Conservation (phyloP, 1,284 basidiomycete genomes). For the Ceratobasidium sp. region DNA sequence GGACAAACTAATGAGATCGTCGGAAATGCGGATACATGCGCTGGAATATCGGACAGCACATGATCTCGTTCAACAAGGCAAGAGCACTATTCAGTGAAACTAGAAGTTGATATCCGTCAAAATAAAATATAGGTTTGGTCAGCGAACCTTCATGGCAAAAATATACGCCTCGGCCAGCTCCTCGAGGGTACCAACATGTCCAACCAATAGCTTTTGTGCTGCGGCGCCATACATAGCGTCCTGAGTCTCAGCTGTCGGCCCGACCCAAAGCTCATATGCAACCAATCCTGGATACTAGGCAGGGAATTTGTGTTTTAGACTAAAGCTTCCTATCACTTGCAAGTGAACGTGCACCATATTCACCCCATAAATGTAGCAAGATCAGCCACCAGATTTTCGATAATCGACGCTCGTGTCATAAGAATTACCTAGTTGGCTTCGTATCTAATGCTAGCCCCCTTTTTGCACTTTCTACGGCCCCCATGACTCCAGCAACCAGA, state of each 20-base stretch:
- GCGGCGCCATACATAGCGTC: too few relatives aligned
- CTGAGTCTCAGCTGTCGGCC: not conserved
- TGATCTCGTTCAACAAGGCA: too few relatives aligned
- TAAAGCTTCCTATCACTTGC: not conserved
- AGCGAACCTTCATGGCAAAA: slow-evolving; percentile 34
- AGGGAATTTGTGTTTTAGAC: not conserved
- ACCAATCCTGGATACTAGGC: not conserved
- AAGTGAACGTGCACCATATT: not conserved
- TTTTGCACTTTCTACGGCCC: not conserved
- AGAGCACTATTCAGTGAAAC: too few relatives aligned
- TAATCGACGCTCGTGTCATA: too few relatives aligned
- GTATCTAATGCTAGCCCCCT: not conserved
- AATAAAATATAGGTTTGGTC: not conserved
- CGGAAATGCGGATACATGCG: too few relatives aligned
- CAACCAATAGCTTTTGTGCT: not conserved
- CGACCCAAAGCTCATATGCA: not conserved
- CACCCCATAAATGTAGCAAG: not conserved
- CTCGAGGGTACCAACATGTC: not conserved
- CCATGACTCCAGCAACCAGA: not conserved
- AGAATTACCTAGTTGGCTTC: not conserved
- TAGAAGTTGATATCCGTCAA: too few relatives aligned
- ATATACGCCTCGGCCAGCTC: slow-evolving; percentile 37
- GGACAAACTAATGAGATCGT: too few relatives aligned
- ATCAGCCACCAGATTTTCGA: not conserved
- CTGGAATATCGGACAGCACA: too few relatives aligned